Percentiles rank a stretch among this genome's conserved stretches.
Evolutionary conservation across 2,329 filamentous ascomycete species (phyloP).

Genomic region (Cephalotrichum gorgonifer): DNA sequence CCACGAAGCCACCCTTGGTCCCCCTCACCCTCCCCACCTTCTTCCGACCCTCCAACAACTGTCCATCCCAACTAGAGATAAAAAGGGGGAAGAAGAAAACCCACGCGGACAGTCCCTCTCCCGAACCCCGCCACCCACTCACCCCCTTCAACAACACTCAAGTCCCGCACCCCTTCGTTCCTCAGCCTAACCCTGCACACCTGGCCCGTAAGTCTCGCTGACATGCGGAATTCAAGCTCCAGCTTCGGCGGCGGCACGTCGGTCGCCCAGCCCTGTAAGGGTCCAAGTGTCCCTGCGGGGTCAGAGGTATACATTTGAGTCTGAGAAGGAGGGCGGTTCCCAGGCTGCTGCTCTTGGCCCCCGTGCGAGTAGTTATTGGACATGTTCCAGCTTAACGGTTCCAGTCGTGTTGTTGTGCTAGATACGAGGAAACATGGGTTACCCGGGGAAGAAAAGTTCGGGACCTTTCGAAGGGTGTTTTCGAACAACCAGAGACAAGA

Average conservation of each 20-base stretch:
- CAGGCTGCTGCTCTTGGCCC: too few relatives aligned
- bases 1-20: not conserved
- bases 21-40: not conserved
- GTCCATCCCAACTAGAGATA: too few relatives aligned
- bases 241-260: conserved; percentile 34
- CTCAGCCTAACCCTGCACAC: not conserved
- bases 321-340: too few relatives aligned
- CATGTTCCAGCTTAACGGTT: too few relatives aligned
- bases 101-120: conserved; percentile 34
- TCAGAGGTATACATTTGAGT: not conserved
- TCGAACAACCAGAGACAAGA: too few relatives aligned
- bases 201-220: conserved; percentile 19
- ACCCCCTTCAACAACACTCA: conserved; percentile 36
- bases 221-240: conserved; percentile 39
- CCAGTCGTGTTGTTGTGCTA: too few relatives aligned
- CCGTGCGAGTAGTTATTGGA: too few relatives aligned
- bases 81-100: conserved; percentile 21
- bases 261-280: conserved; percentile 29
- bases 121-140: conserved; percentile 38
- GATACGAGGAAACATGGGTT: too few relatives aligned
- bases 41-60: too few relatives aligned
- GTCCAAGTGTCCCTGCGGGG: conserved; percentile 7
- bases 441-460: too few relatives aligned
- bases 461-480: too few relatives aligned
- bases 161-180: conserved; percentile 23